Evolutionary conservation across 768 basidiomycete genomes (phyloP), one percentile per base, ranked within the genome.

Genomic region (Porpolomopsis calyptriformis): DNA sequence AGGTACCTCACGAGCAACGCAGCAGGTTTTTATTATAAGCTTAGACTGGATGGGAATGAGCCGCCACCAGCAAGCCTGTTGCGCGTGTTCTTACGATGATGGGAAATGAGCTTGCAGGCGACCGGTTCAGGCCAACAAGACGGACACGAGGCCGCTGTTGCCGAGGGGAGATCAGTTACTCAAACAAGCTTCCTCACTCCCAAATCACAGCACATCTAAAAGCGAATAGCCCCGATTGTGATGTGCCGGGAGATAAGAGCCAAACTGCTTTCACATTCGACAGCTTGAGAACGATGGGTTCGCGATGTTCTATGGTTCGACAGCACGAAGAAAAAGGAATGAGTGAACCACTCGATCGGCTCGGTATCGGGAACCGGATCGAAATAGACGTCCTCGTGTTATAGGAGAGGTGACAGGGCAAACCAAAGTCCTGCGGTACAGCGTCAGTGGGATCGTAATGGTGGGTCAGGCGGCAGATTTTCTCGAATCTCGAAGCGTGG

Each of bases 61-160:
- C 16, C n/a, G n/a, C n/a, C n/a, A n/a, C 23, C 33, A 36, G 23
- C 51, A 34, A 35, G 40, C 44, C 39, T 43, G 20, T 38, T 27
- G 38, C 45, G 49, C 51, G 48, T 49, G 51, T 18, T n/a, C 24
- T 31, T 9, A 27, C 46, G 41, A 43, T 45, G 38, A 42, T 27
- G 47, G n/a, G 43, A 18, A 51, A 47, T 58, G 50, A 55, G 52
- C 55, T 52, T 52, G 40, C 46, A 49, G 48, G 50, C 48, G 44
- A 40, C 45, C 18, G 50, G 43, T 24, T 43, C 46, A 49, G 52
- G 61, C 57, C 60, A 66, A 66, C 67, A 70, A 63, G 63, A 62
- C 47, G 51, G 55, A 52, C 69, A 71, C 64, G 70, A 72, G 71
- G 68, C 65, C 55, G 55, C 54, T 49, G 54, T 46, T 62, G 62